Conservation (phyloP, 768 basidiomycete genomes). For the Tylopilus sp. region DNA sequence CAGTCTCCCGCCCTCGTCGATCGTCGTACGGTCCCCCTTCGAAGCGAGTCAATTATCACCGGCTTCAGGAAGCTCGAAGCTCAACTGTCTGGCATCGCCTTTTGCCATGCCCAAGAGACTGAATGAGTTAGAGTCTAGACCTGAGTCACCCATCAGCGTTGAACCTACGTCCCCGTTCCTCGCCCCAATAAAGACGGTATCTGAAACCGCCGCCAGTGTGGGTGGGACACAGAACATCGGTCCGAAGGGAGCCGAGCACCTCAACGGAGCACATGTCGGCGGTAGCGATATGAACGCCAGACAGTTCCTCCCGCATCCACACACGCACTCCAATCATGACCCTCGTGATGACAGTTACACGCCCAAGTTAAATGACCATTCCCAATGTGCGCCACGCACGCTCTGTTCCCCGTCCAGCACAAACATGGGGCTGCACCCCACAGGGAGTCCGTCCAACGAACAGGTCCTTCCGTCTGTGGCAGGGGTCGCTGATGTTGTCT, state of each 20-base stretch:
- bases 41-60: slow-evolving; percentile 3
- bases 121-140: not conserved
- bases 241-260: not conserved
- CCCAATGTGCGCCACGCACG: slow-evolving; percentile 2
- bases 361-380: slow-evolving; percentile 1
- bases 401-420: slow-evolving; percentile 6
- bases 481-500: not conserved
- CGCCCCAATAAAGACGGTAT: not conserved
- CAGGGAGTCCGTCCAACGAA: slow-evolving; percentile 1
- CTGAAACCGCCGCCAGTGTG: not conserved
- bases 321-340: not conserved
- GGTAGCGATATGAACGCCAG: slow-evolving; percentile 1
- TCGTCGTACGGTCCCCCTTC: slow-evolving; percentile 19
- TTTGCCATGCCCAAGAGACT: slow-evolving; percentile 8
- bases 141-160: not conserved
- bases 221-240: not conserved
- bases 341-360: not conserved
- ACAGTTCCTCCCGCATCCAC: not conserved
- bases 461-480: not conserved
- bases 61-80: not conserved
- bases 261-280: not conserved
- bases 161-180: slow-evolving; percentile 1
- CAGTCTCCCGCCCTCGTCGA: slow-evolving; percentile 19
- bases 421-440: slow-evolving; percentile 6
- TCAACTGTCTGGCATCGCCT: slow-evolving; percentile 14